Conservation (phyloP, 768 basidiomycete genomes). For the Mycena rebaudengoi region DNA sequence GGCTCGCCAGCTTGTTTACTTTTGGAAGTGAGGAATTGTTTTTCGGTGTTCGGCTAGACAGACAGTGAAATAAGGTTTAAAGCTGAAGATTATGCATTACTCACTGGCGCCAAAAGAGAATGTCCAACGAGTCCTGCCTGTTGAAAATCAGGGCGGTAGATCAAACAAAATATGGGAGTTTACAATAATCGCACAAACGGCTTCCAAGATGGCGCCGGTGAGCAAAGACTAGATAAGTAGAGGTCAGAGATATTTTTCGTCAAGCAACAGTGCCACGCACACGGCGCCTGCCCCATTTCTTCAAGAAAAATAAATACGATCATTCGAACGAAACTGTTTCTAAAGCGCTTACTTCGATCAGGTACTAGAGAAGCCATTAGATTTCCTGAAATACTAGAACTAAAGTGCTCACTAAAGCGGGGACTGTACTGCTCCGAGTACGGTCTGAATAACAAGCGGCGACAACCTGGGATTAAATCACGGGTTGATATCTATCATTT, state of each 20-base stretch:
- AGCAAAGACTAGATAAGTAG: constrained; percentile 78
- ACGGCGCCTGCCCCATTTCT: constrained; percentile 72
- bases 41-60: constrained; percentile 47
- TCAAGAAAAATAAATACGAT: neutral
- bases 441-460: constrained; percentile 78
- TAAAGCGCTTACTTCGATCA: constrained; percentile 63
- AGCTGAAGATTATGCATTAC: neutral
- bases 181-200: constrained; percentile 68
- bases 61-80: neutral
- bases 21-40: constrained; percentile 55
- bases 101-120: constrained; percentile 62
- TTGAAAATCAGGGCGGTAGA: neutral
- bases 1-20: constrained; percentile 60
- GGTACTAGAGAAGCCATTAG: constrained; percentile 49
- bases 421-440: constrained; percentile 81
- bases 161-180: constrained; percentile 21
- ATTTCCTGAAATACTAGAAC: too few species aligned
- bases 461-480: too few species aligned
- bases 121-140: constrained; percentile 81
- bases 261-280: too few species aligned
- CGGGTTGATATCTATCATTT: too few species aligned
- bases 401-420: constrained; percentile 59
- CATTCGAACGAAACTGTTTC: neutral
- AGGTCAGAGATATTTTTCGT: too few species aligned
- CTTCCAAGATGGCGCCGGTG: constrained; percentile 68